These are phyloP conservation scores for Solanum pinnatisectum DNA, from an alignment of 257 asterid species.

Conservation along the genomic window DNA sequence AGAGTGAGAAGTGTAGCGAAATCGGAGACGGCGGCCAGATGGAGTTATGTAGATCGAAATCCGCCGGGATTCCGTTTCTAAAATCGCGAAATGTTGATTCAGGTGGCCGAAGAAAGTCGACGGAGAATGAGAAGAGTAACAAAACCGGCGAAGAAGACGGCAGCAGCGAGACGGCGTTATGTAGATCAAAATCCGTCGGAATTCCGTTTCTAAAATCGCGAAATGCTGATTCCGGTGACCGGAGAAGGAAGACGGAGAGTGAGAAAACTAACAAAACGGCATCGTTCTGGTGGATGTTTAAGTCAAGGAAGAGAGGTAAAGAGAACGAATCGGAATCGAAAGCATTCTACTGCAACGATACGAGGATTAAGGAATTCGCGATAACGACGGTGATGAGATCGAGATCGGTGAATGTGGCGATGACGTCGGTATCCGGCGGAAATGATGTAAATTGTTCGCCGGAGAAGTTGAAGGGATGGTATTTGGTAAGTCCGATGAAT, in stretches of 20 bases:
- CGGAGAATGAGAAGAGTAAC: not conserved
- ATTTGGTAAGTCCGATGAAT: conserved; percentile 51
- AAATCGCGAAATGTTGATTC: conserved; percentile 11
- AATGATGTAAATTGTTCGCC: not conserved
- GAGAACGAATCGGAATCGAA: not conserved
- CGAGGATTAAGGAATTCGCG: conserved; percentile 42
- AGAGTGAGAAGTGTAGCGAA: not conserved
- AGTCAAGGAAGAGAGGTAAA: conserved; percentile 18
- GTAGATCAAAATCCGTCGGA: conserved; percentile 64
- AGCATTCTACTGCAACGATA: not conserved
- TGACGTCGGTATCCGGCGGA: conserved; percentile 15
- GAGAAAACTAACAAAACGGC: conserved; percentile 20
- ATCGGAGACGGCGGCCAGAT: conserved; percentile 9
- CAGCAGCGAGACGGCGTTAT: conserved; percentile 27
- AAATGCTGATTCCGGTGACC: not conserved
- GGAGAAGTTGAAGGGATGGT: conserved; percentile 36
- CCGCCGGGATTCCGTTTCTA: conserved; percentile 55
- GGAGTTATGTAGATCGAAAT: conserved; percentile 52
- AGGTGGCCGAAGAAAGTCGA: not conserved
- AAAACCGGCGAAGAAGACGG: not conserved
- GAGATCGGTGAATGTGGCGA: conserved; percentile 38
- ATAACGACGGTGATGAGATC: conserved; percentile 46
- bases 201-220: conserved; percentile 42
- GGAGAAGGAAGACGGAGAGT: not conserved
- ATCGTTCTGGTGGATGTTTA: conserved; percentile 27